Percentiles rank a stretch among this genome's conserved stretches.
Conservation (phyloP, 1,284 basidiomycete species). For the Takashimella koratensis region DNA sequence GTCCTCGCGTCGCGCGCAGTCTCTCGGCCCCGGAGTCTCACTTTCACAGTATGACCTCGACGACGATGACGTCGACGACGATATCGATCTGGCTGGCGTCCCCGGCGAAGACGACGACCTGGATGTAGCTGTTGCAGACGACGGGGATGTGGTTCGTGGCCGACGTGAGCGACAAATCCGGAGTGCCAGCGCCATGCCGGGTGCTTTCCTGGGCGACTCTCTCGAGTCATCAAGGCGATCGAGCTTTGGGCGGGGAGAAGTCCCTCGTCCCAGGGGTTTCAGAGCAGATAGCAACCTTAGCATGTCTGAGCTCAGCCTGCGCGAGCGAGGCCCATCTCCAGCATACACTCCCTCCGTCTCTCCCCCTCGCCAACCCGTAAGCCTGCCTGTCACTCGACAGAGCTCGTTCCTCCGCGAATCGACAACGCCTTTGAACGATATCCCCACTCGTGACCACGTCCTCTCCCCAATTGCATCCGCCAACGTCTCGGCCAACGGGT, state of each 20-base stretch:
- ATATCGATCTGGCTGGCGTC: conserved; percentile 38
- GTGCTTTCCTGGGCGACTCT: conserved; percentile 24
- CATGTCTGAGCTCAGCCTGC: background rate
- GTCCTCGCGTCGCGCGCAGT: conserved; percentile 59
- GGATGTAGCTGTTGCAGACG: conserved; percentile 3
- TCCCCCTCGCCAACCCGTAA: background rate
- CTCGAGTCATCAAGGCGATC: conserved; percentile 14
- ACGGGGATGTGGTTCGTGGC: conserved; percentile 9
- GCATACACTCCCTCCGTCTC: conserved; percentile 38
- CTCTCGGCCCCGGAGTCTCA: conserved; percentile 69
- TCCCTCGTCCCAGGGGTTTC: background rate
- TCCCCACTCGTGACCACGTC: conserved; percentile 13
- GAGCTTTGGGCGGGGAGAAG: conserved; percentile 10
- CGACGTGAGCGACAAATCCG: conserved; percentile 9
- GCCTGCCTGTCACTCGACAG: conserved; percentile 11
- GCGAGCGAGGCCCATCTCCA: conserved; percentile 44
- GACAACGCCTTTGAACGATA: conserved; percentile 1
- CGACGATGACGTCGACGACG: conserved; percentile 49
- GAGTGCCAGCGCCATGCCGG: conserved; percentile 38
- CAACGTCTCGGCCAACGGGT: background rate
- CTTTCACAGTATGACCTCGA: conserved; percentile 42
- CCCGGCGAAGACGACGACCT: conserved; percentile 16
- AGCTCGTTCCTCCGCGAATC: background rate
- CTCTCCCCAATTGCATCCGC: conserved; percentile 33
- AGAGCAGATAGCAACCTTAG: background rate